Base-by-base conservation (phyloP, 2,329 filamentous ascomycete species). In the Fusarium abutilonis region DNA sequence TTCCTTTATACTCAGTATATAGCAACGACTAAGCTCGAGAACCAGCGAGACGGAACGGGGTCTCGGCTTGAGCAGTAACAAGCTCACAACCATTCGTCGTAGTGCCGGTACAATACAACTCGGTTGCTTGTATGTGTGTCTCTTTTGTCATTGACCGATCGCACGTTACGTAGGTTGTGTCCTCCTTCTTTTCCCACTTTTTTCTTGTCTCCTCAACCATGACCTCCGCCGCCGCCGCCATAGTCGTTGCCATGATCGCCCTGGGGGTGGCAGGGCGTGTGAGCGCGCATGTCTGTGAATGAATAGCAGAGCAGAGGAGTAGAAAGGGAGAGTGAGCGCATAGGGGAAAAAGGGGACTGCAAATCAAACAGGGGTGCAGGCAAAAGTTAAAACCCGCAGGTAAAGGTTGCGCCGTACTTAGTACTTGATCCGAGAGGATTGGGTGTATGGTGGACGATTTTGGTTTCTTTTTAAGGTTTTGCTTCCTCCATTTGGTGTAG, bases 1-100 rank as follows among this genome's bases (percentile, higher is more conserved):
- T 67, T 67, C 43, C 52, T 64, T 70, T 69, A 69, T 69, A 69
- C 60, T 63, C 55, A 65, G 50, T 42, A 56, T 41, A 46, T 21
- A 34, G 17, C 34, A 35, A 57, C 53, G 60, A 50, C 61, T 52
- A 52, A 56, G 28, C 66, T 45, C 48, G 38, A 52, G 49, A 64
- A 54, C 58, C 61, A 64, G 57, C 51, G 41, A 58, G 58, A 52
- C 52, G 64, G 63, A 62, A 61, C 56, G 47, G 57, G 56, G 56
- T 58, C 63, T 63, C 45, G 63, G 51, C 60, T 52, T 60, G 38
- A 60, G 39, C 41, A 59, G 41, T 38, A 44, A 65, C 60, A 69
- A 66, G 56, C 56, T 67, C 60, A 39, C 53, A 56, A 60, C 62
- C 67, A 56, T 64, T 52, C 42, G 38, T 66, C 39, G 44, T 63